Conservation (phyloP, 2,329 filamentous ascomycete species). For the Gremmenia infestans region DNA sequence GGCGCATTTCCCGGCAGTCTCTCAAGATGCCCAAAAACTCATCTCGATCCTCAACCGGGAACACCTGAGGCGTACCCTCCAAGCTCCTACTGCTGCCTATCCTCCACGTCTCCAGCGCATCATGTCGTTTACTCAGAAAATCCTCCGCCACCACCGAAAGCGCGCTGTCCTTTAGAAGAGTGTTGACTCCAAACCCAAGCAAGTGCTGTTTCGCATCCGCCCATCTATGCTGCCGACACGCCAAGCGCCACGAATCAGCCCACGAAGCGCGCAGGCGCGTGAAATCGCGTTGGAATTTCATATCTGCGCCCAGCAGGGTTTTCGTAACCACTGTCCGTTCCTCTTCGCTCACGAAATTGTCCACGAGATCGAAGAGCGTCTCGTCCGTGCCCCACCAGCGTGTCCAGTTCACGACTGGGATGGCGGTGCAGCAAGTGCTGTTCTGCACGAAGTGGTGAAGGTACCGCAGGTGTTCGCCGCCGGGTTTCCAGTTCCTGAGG, state of each 20-base stretch:
- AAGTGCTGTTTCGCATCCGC: conserved; percentile 1
- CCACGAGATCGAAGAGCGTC: conserved; percentile 9
- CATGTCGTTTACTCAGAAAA: not conserved
- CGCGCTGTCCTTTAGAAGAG: not conserved
- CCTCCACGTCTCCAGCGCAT: not conserved
- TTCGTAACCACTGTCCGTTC: conserved; percentile 5
- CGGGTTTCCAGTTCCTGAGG: conserved; percentile 11
- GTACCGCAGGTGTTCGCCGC: conserved; percentile 8
- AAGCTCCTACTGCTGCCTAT: not conserved
- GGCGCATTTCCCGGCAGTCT: not conserved
- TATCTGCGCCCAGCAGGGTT: conserved; percentile 6
- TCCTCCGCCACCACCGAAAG: conserved; percentile 5
- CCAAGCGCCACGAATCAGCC: conserved; percentile 3
- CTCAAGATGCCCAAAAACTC: not conserved
- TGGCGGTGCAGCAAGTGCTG: not conserved
- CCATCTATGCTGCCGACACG: conserved; percentile 5
- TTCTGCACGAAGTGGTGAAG: conserved; percentile 1
- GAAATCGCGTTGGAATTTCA: conserved; percentile 4
- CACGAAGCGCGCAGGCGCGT: not conserved
- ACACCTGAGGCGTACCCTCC: not conserved
- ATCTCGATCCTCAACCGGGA: not conserved
- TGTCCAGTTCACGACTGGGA: conserved; percentile 6
- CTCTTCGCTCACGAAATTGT: not conserved
- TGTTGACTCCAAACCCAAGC: not conserved
- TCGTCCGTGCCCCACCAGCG: conserved; percentile 6